Conservation (phyloP, 1,284 basidiomycete species). For the Sanghuangporus weigelae region DNA sequence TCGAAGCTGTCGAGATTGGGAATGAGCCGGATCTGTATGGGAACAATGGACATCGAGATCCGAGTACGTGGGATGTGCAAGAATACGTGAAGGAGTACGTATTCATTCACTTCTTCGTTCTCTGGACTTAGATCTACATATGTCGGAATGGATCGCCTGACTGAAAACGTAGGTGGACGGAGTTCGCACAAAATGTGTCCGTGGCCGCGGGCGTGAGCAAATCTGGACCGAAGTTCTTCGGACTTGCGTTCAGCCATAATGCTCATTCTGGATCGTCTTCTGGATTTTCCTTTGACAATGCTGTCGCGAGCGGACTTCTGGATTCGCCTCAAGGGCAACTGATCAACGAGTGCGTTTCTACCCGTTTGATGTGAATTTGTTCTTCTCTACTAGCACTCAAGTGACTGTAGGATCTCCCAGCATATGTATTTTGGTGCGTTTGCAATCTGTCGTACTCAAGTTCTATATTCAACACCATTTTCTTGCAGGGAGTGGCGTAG, state of each 20-base stretch:
- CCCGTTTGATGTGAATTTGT: background rate
- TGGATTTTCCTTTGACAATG: conserved; percentile 23
- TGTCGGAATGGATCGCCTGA: conserved; percentile 18
- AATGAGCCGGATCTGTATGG: conserved; percentile 61
- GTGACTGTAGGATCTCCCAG: conserved; percentile 48
- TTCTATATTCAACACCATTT: background rate
- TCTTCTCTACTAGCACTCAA: background rate
- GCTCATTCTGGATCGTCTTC: conserved; percentile 3
- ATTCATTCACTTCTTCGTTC: background rate
- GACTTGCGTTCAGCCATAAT: conserved; percentile 5
- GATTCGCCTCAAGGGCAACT: conserved; percentile 29
- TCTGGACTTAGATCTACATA: conserved; percentile 24
- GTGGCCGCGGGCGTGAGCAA: conserved; percentile 23
- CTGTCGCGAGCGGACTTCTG: conserved; percentile 27
- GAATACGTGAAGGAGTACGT: conserved; percentile 53
- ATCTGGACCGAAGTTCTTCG: conserved; percentile 22
- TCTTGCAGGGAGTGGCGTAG: conserved; percentile 35
- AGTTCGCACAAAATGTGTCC: conserved; percentile 29
- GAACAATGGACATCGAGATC: conserved; percentile 41
- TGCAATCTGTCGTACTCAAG: conserved; percentile 26
- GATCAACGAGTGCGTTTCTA: conserved; percentile 28
- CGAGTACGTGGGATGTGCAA: conserved; percentile 37
- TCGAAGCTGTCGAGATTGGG: conserved; percentile 48
- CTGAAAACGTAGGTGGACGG: conserved; percentile 27
- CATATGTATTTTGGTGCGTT: conserved; percentile 51